Conservation (phyloP, 2,329 filamentous ascomycete genomes). For the Hypoxylon sp. region DNA sequence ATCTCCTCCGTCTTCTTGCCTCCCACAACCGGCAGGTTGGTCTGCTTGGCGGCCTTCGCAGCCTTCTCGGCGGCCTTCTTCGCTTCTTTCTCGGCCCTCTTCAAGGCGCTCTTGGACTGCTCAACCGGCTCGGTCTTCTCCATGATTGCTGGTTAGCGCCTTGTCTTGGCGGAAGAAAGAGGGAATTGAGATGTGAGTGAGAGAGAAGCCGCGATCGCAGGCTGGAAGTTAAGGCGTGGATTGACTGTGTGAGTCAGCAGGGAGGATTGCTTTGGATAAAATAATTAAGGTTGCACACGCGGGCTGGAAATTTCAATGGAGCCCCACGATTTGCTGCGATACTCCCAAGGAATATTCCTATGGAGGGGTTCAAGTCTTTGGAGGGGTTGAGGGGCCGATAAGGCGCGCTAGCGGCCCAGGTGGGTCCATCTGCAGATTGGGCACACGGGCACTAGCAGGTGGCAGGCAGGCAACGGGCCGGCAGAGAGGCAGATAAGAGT, state of each 20-base stretch:
- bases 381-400: constrained; percentile 20
- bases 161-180: not conserved
- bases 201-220: not conserved
- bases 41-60: constrained; percentile 67
- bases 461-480: no score
- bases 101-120: constrained; percentile 69
- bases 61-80: constrained; percentile 68
- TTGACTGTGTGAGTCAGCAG: constrained; percentile 30
- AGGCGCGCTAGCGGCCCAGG: constrained; percentile 6
- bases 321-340: constrained; percentile 32
- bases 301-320: constrained; percentile 26
- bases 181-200: not conserved
- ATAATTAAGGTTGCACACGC: constrained; percentile 1
- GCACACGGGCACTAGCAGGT: no score
- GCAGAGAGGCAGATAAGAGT: no score
- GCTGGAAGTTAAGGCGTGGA: not conserved
- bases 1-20: constrained; percentile 70
- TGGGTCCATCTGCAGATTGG: not conserved
- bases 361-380: constrained; percentile 21
- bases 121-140: constrained; percentile 40
- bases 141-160: constrained; percentile 15
- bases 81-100: constrained; percentile 71
- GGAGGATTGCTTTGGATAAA: constrained; percentile 13
- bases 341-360: no score
- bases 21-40: constrained; percentile 56